These are phyloP conservation scores for Alternaria sp. DNA, from an alignment of 2,329 filamentous ascomycete species.

Conservation along the genomic window DNA sequence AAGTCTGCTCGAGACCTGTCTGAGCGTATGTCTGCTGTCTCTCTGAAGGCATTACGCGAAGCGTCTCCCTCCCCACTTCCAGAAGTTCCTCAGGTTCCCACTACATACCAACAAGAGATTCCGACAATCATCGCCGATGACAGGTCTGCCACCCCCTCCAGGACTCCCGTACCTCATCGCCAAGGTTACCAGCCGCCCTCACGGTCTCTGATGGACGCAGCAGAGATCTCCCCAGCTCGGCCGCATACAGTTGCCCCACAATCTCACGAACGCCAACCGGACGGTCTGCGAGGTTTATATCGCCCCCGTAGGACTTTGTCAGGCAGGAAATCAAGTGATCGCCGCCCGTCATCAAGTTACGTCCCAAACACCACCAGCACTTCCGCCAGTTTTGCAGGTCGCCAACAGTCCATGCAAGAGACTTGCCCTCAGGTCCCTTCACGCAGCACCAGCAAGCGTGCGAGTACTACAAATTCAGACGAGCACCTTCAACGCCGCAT, in stretches of 20 bases:
- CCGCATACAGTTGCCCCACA: constrained; percentile 18
- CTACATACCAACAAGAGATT: constrained; percentile 19
- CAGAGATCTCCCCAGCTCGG: constrained; percentile 18
- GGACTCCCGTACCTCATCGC: constrained; percentile 19
- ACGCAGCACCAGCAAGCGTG: constrained; percentile 28
- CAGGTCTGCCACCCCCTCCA: constrained; percentile 11
- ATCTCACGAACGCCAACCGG: constrained; percentile 26
- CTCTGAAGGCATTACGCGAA: constrained; percentile 31
- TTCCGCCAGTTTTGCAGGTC: constrained; percentile 7
- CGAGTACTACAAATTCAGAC: constrained; percentile 21
- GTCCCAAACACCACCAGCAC: constrained; percentile 9
- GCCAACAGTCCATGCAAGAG: constrained; percentile 20
- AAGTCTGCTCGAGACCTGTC: constrained; percentile 40
- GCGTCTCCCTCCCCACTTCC: constrained; percentile 22
- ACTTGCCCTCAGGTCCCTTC: constrained; percentile 21
- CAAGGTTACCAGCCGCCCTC: constrained; percentile 10
- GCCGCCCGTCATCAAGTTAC: constrained; percentile 28
- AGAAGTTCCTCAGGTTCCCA: constrained; percentile 34
- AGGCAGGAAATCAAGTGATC: constrained; percentile 18
- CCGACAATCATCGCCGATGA: constrained; percentile 17
- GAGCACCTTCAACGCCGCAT: constrained; percentile 26
- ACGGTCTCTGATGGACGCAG: constrained; percentile 22
- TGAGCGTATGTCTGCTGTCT: constrained; percentile 44
- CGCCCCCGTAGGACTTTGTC: constrained; percentile 18
- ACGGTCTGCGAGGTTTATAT: constrained; percentile 35